A percentile compares a stretch with the other conserved stretches of the same genome.
Conservation (phyloP, 164 flowering plant species). For the Berberis thunbergii region DNA sequence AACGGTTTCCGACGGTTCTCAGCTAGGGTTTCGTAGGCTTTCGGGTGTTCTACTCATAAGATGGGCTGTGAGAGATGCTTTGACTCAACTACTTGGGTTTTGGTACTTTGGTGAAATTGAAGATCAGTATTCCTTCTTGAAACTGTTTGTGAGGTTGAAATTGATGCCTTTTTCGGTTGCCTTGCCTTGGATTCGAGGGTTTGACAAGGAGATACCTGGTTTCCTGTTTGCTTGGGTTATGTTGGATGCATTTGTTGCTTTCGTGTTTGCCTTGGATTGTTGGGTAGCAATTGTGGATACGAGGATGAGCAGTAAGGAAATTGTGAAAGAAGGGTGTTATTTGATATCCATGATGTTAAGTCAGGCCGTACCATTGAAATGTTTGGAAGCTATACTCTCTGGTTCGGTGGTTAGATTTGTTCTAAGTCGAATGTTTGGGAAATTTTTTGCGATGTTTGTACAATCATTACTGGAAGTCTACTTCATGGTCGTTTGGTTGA, state of each 20-base stretch:
- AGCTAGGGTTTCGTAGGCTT: conserved; percentile 58
- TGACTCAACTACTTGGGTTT: conserved; percentile 80
- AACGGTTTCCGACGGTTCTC: conserved; percentile 57
- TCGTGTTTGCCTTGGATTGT: conserved; percentile 69
- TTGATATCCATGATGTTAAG: conserved; percentile 53
- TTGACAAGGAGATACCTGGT: conserved; percentile 53
- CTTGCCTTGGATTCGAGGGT: conserved; percentile 60
- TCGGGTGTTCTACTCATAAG: conserved; percentile 78
- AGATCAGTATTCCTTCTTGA: conserved; percentile 76
- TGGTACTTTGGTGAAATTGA: conserved; percentile 88
- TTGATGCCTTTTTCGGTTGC: conserved; percentile 83
- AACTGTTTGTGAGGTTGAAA: conserved; percentile 77
- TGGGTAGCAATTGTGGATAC: conserved; percentile 80
- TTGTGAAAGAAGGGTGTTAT: conserved; percentile 79
- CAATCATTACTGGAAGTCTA: conserved; percentile 75
- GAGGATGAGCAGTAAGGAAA: conserved; percentile 58
- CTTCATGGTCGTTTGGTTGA: conserved; percentile 89
- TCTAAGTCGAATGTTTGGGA: conserved; percentile 41
- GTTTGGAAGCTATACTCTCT: conserved; percentile 56
- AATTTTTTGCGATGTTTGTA: conserved; percentile 32
- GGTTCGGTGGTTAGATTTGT: conserved; percentile 53
- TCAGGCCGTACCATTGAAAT: conserved; percentile 66
- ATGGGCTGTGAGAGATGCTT: conserved; percentile 93
- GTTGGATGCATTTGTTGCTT: conserved; percentile 49
- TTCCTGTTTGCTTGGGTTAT: conserved; percentile 69